Conservation (phyloP, 2,329 filamentous ascomycete genomes). For the Colletotrichum sp. region DNA sequence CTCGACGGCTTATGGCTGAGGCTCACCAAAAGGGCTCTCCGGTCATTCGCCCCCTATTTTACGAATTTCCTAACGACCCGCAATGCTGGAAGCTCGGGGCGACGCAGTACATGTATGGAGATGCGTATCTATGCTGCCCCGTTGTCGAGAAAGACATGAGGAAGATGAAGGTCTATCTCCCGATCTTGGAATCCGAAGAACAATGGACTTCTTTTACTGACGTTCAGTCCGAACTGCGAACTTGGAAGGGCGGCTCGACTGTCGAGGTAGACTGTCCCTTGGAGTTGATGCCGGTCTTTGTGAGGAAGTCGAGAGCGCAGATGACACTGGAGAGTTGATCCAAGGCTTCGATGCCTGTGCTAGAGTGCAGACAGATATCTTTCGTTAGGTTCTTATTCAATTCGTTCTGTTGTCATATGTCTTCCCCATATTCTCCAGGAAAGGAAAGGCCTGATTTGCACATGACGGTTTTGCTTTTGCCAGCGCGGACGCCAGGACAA, state of each 20-base stretch:
- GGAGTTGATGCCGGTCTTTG: neutral
- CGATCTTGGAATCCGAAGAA: neutral
- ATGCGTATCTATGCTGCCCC: neutral
- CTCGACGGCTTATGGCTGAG: neutral
- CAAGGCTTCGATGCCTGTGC: neutral
- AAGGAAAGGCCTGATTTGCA: neutral
- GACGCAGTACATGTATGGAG: neutral
- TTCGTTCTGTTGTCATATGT: neutral
- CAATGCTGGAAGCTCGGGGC: neutral
- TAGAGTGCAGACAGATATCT: neutral
- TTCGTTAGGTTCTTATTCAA: neutral
- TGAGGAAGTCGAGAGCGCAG: neutral
- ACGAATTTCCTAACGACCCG: neutral
- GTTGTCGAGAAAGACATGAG: neutral
- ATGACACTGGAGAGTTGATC: neutral
- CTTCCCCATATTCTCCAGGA: neutral
- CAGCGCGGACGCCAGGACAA: neutral
- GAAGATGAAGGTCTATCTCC: neutral
- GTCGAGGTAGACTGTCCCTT: neutral
- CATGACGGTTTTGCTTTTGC: neutral
- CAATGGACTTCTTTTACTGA: neutral
- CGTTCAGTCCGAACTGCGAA: neutral
- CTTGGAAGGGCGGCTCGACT: neutral
- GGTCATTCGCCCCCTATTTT: neutral
- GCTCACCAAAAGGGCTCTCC: neutral